phyloP scores from a whole-genome alignment of 2,329 filamentous ascomycete genomes.

The Aspergillus terreus region DNA sequence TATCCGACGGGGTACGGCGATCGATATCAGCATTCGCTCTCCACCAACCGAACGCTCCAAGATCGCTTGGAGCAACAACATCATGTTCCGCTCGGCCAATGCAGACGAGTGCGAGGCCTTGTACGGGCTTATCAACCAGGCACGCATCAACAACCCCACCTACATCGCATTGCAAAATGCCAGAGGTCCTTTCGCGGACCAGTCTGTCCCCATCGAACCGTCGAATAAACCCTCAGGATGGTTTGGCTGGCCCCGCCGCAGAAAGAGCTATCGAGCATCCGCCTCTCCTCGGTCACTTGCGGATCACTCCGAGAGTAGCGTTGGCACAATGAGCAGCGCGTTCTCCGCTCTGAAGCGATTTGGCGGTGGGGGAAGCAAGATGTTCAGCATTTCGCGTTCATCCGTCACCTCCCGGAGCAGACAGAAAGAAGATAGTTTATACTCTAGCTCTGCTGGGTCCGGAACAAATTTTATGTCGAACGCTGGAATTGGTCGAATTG shows the following conservation, averaged over 20 bases:
- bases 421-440: constrained; percentile 52
- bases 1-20: constrained; percentile 81
- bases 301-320: constrained; percentile 68
- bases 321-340: constrained; percentile 71
- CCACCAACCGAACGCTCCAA: constrained; percentile 71
- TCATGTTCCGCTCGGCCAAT: constrained; percentile 82
- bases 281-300: constrained; percentile 54
- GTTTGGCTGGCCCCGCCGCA: constrained; percentile 51
- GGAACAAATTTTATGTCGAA: constrained; percentile 49
- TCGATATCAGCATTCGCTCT: constrained; percentile 92
- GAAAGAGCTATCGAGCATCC: constrained; percentile 56
- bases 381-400: constrained; percentile 80
- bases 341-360: constrained; percentile 75
- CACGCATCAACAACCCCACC: constrained; percentile 87
- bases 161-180: constrained; percentile 76
- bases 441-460: constrained; percentile 53
- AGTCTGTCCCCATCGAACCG: constrained; percentile 48
- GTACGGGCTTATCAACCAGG: constrained; percentile 81
- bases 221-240: constrained; percentile 37
- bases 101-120: constrained; percentile 74
- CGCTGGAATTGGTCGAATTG: constrained; percentile 53
- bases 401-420: constrained; percentile 61
- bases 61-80: constrained; percentile 68
- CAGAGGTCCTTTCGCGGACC: constrained; percentile 57
- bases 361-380: constrained; percentile 60